These are phyloP conservation scores for Daldinia bambusicola DNA, from an alignment of 495 filamentous ascomycete genomes.

Conservation along the genomic window DNA sequence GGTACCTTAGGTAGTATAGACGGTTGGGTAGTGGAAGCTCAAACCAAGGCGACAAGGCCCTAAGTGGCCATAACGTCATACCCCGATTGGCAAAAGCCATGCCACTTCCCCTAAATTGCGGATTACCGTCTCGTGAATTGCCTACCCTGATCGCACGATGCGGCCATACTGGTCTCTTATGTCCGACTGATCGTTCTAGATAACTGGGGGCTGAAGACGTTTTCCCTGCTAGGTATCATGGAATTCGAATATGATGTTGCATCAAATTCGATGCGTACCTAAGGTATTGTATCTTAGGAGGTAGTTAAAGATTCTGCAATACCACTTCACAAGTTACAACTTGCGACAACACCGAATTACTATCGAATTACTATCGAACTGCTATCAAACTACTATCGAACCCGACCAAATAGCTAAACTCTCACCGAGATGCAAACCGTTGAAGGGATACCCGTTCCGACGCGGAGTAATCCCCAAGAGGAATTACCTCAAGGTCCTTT, in stretches of 20 bases:
- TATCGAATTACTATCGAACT: not conserved
- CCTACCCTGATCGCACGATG: no score
- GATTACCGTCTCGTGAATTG: not conserved
- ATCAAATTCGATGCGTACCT: not conserved
- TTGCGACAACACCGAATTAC: not conserved
- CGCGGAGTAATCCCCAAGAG: conserved; percentile 25
- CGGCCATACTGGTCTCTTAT: not conserved
- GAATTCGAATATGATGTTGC: not conserved
- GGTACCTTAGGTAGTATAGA: not conserved
- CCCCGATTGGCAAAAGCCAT: not conserved
- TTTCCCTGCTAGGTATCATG: not conserved
- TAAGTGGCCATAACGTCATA: not conserved
- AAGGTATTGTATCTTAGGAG: no score
- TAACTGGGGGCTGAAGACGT: not conserved
- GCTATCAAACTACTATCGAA: not conserved
- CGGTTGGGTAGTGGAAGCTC: no score
- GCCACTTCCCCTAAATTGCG: not conserved
- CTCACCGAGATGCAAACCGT: conserved; percentile 39
- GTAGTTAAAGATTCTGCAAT: no score
- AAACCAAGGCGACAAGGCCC: not conserved
- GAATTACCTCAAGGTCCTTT: conserved; percentile 22
- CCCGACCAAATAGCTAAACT: no score
- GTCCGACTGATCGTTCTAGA: not conserved
- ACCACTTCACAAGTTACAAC: not conserved
- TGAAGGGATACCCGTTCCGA: conserved; percentile 52